These are phyloP conservation scores for Starmerella bombi DNA, from an alignment of 805 yeast species.

Conservation along the genomic window DNA sequence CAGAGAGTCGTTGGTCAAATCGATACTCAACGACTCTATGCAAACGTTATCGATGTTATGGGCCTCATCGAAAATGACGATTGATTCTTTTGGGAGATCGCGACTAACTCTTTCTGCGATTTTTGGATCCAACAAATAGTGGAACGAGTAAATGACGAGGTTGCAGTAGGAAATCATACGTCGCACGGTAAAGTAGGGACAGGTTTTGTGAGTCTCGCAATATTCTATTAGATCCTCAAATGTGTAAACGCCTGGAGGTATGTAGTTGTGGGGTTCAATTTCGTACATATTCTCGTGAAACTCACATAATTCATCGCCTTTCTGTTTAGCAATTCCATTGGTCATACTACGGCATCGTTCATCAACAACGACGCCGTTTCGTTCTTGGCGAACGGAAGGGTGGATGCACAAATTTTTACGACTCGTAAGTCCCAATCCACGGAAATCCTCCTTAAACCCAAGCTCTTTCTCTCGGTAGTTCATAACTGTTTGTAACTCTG, in stretches of 20 bases:
- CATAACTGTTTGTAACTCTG: constrained; percentile 82
- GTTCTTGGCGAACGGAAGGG: constrained; percentile 73
- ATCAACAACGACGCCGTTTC: constrained; percentile 86
- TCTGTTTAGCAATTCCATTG: constrained; percentile 68
- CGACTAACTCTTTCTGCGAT: constrained; percentile 90
- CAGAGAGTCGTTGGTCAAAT: constrained; percentile 78
- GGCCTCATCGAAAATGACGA: constrained; percentile 95
- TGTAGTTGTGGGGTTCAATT: constrained; percentile 71
- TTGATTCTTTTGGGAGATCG: constrained; percentile 83
- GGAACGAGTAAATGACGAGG: constrained; percentile 89
- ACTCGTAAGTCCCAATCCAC: constrained; percentile 87
- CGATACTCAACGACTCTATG: constrained; percentile 85
- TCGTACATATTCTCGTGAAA: constrained; percentile 84
- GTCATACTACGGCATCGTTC: constrained; percentile 93
- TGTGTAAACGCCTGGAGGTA: constrained; percentile 90
- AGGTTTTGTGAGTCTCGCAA: constrained; percentile 66
- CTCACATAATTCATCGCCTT: constrained; percentile 56
- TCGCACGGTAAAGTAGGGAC: constrained; percentile 96
- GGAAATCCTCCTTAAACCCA: constrained; percentile 77
- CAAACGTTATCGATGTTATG: constrained; percentile 98
- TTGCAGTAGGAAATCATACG: constrained; percentile 91
- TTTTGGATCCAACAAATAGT: constrained; percentile 89
- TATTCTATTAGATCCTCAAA: constrained; percentile 70
- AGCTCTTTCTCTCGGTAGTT: constrained; percentile 68
- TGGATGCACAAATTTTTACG: constrained; percentile 90